Evolutionary conservation across 176 grass and related monocot genomes (phyloP), one percentile per base, ranked within the genome.

Genomic region (Carex kokanica): DNA sequence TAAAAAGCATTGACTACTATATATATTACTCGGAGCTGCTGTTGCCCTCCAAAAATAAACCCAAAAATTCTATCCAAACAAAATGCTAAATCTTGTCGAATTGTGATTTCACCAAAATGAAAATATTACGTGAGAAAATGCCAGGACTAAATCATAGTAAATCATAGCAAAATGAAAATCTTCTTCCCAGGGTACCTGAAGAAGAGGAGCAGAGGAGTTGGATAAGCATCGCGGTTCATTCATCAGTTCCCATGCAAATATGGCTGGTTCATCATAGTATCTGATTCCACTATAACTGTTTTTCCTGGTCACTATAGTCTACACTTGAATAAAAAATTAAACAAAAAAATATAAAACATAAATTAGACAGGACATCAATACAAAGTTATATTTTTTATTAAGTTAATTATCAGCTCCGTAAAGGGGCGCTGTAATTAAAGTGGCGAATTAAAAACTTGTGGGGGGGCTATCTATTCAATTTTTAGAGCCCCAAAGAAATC

Each of bases 221-320:
- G 89, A 93, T 24, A 88, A 66, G 85, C 95, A 98, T 69, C 95
- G 87, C 87, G 95, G 92, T 64, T 98, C 95, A 91, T 94, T 98
- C 68, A 98, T 94, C 47, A 98, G 90, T 79, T 98, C 95, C 95
- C 95, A 98, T 29, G 92, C 89, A 98, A 98, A 98, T 87, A 98
- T 94, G 29, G 95, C 92, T 66, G 92, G 92, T 62, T 98, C 92
- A 93, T 98, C 90, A 78, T 41, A 86, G 57, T 98, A 98, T 82
- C 32, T 93, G 73, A 98, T 83, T 87, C 95, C 92, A 87, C 92
- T 98, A 29, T 94, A 94, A 82, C 87, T 88, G 43, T 98, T 98
- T 82, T 87, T 94, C 86, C 95, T 93, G 45, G 86, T 93, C 62
- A 98, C 69, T 80, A 94, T 88, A 83, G 86, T 85, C 95, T 97